These are phyloP conservation scores for Berberis vulgaris DNA, from an alignment of 164 flowering plant genomes.

Conservation along the genomic window DNA sequence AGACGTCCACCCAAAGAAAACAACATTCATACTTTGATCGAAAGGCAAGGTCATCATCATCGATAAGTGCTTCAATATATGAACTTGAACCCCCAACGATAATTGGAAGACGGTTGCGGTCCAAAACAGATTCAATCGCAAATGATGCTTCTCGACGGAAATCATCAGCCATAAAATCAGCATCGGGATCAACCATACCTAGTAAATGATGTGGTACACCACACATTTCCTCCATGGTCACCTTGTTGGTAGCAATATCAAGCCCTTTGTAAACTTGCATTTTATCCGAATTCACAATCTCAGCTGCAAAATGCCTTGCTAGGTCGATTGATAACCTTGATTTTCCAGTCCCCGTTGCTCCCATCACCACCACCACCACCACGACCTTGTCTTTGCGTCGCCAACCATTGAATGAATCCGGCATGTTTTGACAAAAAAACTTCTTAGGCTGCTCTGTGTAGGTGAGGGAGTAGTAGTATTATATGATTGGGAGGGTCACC, in stretches of 20 bases:
- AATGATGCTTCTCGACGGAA: constrained; percentile 32
- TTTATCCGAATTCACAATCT: constrained; percentile 77
- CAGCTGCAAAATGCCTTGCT: constrained; percentile 52
- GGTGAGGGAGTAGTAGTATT: no score
- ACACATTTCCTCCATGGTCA: constrained; percentile 48
- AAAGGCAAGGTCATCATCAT: constrained; percentile 28
- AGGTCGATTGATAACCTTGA: constrained; percentile 71
- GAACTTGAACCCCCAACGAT: constrained; percentile 90
- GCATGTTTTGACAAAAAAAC: not conserved
- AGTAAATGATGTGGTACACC: constrained; percentile 72
- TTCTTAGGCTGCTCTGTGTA: no score
- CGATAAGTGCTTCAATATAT: constrained; percentile 49
- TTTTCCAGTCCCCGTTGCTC: constrained; percentile 87
- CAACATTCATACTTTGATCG: constrained; percentile 46
- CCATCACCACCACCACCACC: constrained; percentile 65
- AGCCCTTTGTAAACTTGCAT: constrained; percentile 77
- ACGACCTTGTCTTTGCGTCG: constrained; percentile 60
- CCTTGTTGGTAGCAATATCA: constrained; percentile 75
- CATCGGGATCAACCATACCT: constrained; percentile 39
- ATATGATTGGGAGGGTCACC: no score
- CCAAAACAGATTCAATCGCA: constrained; percentile 33
- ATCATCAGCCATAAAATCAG: constrained; percentile 40
- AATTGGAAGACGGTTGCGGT: constrained; percentile 46
- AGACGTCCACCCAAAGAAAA: constrained; percentile 75
- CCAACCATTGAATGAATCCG: constrained; percentile 20